Evolutionary conservation across 2,329 filamentous ascomycete genomes (phyloP), one percentile per base, ranked within the genome.

Genomic region (Pseudogymnoascus sp.): DNA sequence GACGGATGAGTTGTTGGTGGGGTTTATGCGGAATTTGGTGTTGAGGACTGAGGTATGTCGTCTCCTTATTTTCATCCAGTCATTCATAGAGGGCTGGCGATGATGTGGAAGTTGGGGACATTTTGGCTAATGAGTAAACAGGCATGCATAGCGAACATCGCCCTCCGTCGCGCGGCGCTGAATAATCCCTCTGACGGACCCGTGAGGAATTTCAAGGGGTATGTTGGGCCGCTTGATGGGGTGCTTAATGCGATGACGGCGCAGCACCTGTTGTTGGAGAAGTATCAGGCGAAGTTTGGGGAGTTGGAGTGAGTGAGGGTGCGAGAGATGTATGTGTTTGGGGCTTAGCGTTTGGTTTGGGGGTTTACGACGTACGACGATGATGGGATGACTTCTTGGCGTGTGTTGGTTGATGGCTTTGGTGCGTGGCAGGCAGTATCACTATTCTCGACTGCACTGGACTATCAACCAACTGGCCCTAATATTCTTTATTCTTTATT

Each of bases 21-120:
- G 90, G 70, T 91, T 99, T 70, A 83, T 97, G 74, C 92, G 96
- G 73, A 92, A 97, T 72, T 92, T 97, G 80, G 89, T 99, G 68
- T 92, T 89, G 73, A 86, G 94, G 70, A 95, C 99, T 73, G 94
- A 99, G 86, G 92, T 95, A 79, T 64, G 65, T 58, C 0, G 4
- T 25, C 15, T 55, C 13, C 27, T 33, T 13, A 1, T 59, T n/a
- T 59, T 12, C 8, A 12, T 48, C 4, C 8, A 7, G 40, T 8
- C 25, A 18, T 18, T 18, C 18, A 18, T 18, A 18, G 18, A 18
- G 18, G 18, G 18, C 18, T 18, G 18, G 18, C 18, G 18, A 18
- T 18, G 18, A 18, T 18, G 18, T 18, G 18, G 18, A 18, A 18
- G 18, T 18, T 18, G 18, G 18, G 18, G 18, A 18, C 18, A 18